These are phyloP conservation scores for Aureobasidium subglaciale DNA, from an alignment of 2,329 filamentous ascomycete genomes.

Conservation along the genomic window DNA sequence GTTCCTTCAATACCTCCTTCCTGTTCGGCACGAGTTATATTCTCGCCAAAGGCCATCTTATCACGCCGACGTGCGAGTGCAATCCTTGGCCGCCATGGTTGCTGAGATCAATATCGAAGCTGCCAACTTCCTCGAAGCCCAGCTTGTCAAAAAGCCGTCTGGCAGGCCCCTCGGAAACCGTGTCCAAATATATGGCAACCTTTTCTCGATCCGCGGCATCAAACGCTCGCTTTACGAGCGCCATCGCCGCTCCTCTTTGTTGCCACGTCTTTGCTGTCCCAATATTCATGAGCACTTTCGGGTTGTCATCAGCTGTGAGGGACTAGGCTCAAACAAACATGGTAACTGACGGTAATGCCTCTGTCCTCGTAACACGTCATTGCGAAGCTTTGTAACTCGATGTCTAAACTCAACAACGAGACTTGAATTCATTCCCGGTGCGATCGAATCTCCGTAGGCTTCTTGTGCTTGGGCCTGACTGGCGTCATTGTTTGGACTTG, in stretches of 20 bases:
- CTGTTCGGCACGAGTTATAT: background rate
- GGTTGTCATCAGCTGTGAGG: background rate
- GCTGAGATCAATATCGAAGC: constrained; percentile 7
- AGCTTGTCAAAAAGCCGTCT: constrained; percentile 9
- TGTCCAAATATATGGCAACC: constrained; percentile 7
- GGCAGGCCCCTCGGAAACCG: background rate
- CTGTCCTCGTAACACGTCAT: background rate
- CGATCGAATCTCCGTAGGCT: constrained; percentile 5
- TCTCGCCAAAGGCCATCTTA: background rate
- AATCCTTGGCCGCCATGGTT: background rate
- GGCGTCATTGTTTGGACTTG: background rate
- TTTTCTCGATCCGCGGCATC: constrained; percentile 2
- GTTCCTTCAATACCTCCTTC: background rate
- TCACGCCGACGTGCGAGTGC: constrained; percentile 7
- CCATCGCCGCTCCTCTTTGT: constrained; percentile 1
- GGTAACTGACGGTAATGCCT: constrained; percentile 5
- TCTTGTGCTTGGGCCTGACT: background rate
- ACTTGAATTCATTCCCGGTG: constrained; percentile 9
- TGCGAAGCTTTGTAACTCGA: background rate
- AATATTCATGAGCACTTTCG: constrained; percentile 9
- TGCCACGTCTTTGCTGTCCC: background rate
- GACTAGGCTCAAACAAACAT: background rate
- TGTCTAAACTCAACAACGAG: constrained; percentile 1
- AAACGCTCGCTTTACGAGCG: background rate
- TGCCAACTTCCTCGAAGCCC: constrained; percentile 9